Base-by-base conservation (phyloP, 257 asterid genomes). In the Prunella vulgaris region DNA sequence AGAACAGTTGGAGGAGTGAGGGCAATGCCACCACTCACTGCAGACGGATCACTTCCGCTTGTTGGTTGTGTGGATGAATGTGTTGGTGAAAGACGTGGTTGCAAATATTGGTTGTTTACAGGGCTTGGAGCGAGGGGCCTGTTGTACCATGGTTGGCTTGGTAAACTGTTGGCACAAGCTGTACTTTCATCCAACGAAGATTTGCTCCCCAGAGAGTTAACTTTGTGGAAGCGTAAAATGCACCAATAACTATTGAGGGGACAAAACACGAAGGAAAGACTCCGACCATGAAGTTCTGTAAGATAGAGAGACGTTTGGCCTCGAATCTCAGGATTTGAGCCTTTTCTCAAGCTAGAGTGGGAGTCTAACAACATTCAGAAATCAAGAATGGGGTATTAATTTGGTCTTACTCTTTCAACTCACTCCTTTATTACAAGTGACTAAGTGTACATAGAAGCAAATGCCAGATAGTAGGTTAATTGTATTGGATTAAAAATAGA, bases 61-160 rank as follows among this genome's bases (percentile, higher is more conserved):
- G 71, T 91, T 46, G 97, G 99, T 21, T 78, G 95, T 49, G 49
- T 94, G 5, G 93, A 94, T 52, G 79, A 86, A 56, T 76, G 72
- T 33, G 52, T 87, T 30, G 80, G 75, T 20, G 76, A 76, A 60
- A 74, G 53, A 8, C 74, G 17, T 54, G 48, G 12, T 46, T 81
- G 95, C 74, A 89, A 85, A 51, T 91, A 82, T 75, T 94, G 99
- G 97, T 42, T 94, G 70, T 87, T 94, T 75, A 66, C 96, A 0
- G 99, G 99, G 38, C 96, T 94, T 59, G 99, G 99, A 27, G 90
- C 99, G 33, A 89, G 95, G 72, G 99, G 99, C 10, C 78, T 89
- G 68, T 84, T 86, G 59, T 90, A 83, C 79, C 99, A 90, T 79
- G 97, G 86, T 54, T 89, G 96, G 97, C 86, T 94, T 49, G 97